Conservation (phyloP, 148 eudicot species). For the Arbutus unedo region DNA sequence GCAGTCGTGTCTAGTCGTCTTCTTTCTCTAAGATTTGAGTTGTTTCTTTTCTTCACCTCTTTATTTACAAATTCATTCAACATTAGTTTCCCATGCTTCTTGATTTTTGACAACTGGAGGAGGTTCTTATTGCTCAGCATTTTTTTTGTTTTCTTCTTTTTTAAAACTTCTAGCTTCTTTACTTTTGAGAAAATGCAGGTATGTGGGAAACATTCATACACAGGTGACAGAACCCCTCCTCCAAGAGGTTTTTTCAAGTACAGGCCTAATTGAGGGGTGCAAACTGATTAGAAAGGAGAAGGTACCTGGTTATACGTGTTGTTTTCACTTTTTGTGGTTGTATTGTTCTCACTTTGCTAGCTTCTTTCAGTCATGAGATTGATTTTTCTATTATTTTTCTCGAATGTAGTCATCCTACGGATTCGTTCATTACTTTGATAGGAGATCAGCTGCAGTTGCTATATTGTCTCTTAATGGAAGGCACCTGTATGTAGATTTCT, state of each 20-base stretch:
- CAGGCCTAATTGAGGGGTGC: constrained; percentile 95
- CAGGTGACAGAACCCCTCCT: constrained; percentile 95
- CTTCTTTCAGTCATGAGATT: neutral
- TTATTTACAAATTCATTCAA: neutral
- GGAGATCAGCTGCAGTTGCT: constrained; percentile 87
- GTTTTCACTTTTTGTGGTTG: neutral
- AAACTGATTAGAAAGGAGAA: constrained; percentile 93
- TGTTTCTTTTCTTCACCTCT: neutral
- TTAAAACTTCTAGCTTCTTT: constrained; percentile 53
- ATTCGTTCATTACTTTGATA: constrained; percentile 87
- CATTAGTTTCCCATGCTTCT: neutral
- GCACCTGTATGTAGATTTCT: constrained; percentile 65
- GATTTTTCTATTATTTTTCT: constrained; percentile 12
- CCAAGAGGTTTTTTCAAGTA: constrained; percentile 90
- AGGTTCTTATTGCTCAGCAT: constrained; percentile 29
- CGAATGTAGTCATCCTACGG: constrained; percentile 92
- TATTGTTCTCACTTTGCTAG: neutral
- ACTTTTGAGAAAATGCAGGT: constrained; percentile 81
- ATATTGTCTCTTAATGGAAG: constrained; percentile 84
- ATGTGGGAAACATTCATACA: constrained; percentile 92
- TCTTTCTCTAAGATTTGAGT: neutral
- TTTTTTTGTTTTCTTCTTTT: constrained; percentile 28
- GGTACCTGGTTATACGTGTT: constrained; percentile 34
- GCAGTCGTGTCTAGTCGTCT: constrained; percentile 10
- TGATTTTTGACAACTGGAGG: constrained; percentile 17